phyloP scores from a whole-genome alignment of 208 protist species.

The Porcisia deanei region DNA sequence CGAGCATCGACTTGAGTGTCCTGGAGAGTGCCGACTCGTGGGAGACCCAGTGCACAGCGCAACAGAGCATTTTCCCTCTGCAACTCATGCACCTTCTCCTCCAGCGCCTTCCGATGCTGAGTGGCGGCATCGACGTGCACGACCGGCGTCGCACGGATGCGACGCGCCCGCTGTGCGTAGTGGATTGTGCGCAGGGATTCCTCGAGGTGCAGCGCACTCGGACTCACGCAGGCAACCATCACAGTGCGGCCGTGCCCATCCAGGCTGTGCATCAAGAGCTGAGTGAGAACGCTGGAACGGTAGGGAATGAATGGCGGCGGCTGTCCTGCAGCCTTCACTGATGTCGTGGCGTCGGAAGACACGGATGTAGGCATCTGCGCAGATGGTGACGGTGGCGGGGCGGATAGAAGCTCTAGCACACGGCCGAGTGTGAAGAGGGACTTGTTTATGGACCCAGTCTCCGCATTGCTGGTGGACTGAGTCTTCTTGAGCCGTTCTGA shows the following conservation, averaged over 20 bases:
- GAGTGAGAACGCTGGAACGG: conserved; percentile 83
- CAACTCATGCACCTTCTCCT: conserved; percentile 35
- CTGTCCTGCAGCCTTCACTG: background rate
- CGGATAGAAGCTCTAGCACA: conserved; percentile 83
- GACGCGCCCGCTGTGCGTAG: conserved; percentile 74
- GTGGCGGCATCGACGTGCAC: conserved; percentile 68
- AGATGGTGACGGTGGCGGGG: background rate
- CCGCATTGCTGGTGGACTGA: conserved; percentile 50
- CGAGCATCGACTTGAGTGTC: conserved; percentile 15
- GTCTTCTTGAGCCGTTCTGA: conserved; percentile 91
- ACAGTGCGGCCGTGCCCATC: conserved; percentile 70
- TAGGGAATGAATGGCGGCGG: conserved; percentile 74
- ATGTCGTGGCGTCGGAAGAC: background rate
- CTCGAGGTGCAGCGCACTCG: conserved; percentile 62
- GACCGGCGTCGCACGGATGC: conserved; percentile 53
- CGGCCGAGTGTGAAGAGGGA: conserved; percentile 90
- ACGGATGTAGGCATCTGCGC: background rate
- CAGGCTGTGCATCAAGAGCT: conserved; percentile 89
- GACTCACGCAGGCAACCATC: conserved; percentile 86
- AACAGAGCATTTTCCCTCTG: conserved; percentile 60
- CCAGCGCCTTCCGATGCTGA: conserved; percentile 56
- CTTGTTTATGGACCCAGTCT: conserved; percentile 91
- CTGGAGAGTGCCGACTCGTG: conserved; percentile 9
- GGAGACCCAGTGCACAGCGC: conserved; percentile 29
- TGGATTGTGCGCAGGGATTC: conserved; percentile 83